phyloP scores from a whole-genome alignment of 176 grass and related monocot species.

The Rhynchospora pubera region DNA sequence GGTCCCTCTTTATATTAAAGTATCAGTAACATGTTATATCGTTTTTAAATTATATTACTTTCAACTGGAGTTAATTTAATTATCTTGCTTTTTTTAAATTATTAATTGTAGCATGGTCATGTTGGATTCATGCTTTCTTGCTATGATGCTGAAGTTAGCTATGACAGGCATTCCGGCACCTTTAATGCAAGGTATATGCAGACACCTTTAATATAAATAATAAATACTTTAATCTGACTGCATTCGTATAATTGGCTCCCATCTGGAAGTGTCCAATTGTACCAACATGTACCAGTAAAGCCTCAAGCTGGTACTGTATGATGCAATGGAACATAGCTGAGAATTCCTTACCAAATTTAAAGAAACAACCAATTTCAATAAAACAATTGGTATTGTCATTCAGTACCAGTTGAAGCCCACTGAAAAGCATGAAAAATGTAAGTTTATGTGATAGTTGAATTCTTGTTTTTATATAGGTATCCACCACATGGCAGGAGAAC shows the following conservation, averaged over 20 bases:
- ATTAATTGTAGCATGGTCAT: constrained; percentile 77
- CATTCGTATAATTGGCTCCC: not conserved
- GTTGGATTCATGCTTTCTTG: constrained; percentile 99
- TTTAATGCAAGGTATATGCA: constrained; percentile 69
- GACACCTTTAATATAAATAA: not conserved
- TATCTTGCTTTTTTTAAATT: constrained; percentile 22
- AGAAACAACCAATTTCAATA: not conserved
- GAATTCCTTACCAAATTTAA: not conserved
- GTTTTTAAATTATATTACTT: not conserved
- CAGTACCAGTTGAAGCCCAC: not conserved
- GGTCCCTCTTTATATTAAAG: not conserved
- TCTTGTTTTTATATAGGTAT: constrained; percentile 44
- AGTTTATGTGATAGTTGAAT: not conserved
- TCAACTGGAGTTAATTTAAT: not conserved
- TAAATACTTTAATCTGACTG: not conserved
- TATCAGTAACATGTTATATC: not conserved
- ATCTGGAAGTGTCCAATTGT: not conserved
- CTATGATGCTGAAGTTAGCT: constrained; percentile 93
- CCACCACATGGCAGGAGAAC: constrained; percentile 68
- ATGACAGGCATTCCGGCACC: constrained; percentile 49
- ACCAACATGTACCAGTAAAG: constrained; percentile 3
- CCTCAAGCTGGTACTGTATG: not conserved
- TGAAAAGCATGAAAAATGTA: not conserved
- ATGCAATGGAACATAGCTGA: not conserved
- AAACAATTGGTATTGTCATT: not conserved